Evolutionary conservation across 2,329 filamentous ascomycete species (phyloP), one percentile per base, ranked within the genome.

Genomic region (Dissoconium aciculare): DNA sequence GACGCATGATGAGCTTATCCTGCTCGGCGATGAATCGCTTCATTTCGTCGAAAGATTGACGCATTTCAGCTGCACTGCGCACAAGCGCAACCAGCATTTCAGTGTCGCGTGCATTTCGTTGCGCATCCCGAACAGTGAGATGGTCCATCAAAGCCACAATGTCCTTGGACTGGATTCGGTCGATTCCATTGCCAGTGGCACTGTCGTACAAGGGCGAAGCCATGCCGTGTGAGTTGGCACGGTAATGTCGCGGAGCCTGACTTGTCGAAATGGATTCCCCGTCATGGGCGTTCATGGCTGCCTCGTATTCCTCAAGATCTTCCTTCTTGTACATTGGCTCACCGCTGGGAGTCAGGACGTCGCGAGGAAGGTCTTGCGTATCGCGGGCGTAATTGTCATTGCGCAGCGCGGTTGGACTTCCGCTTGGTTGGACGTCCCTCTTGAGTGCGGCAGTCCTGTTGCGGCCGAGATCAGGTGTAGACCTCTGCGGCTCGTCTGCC

Each of bases 141-240:
- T 98, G 89, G 52, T 98, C 87, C 89, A 98, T 98, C 37, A 98
- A 63, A 14, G 87, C 83, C 40, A 98, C 79, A 46, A 98, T 91
- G 50, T 98, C 89, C 58, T 91, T 89, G 27, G 84, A 93, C 53
- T 95, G 78, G 30, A 98, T 95, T 28, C 78, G 70, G 43, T 95
- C 85, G 31, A 93, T 79, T 17, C 84, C 85, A 39, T 73, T 75
- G 31, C 87, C 87, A 2, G 81, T 92, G 3, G 85, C 71, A 36
- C 81, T 75, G 51, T 98, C 89, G 49, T 93, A 95, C 12, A 95
- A 64, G 3, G 87, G 85, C 16, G 84, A 89, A 3, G 66, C 68
- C 69, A 94, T 83, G 27, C 85, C 87, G 49, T 94, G 83, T 5
- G 87, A 94, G 60, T 93, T 78, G 29, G 82, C 85, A 50, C 83